Base-by-base conservation (phyloP, 2,329 filamentous ascomycete genomes). In the Fonsecaea monophora region DNA sequence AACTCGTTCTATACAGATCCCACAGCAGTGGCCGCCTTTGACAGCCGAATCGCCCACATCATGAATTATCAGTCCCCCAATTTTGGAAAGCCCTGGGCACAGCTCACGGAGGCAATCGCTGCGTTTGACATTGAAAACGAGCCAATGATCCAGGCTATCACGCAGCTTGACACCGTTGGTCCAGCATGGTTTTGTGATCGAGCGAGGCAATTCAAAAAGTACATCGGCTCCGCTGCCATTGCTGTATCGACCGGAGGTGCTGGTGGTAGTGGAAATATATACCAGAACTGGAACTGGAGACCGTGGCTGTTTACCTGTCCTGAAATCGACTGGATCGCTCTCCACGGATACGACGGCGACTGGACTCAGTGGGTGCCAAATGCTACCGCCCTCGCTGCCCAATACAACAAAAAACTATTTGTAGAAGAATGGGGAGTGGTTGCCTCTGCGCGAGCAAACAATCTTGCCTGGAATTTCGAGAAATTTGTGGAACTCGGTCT, bases 361-460 rank as follows among this genome's bases (percentile, higher is more conserved):
- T 60, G 58, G 58, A 60, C 45, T 15, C 42, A 53, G 42, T 60
- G 45, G 58, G 58, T 60, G 40, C 58, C 42, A n/a, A 60, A 60
- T 30, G 58, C 58, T 13, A 53, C 58, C 32, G 40, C 58, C 8
- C 58, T 60, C 6, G 58, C 58, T 53, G 32, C 45, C 25, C 40
- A 50, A 30, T 38, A 60, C 58, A 38, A 53, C 45, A 38, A 53
- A 32, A 60, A 60, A n/a, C 15, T 60, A 9, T 53, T 60, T 38
- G 58, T 60, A 15, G 58, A 53, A 42, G 58, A 53, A 30, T 60
- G 58, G 42, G 42, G 58, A 18, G 45, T 60, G 7, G 58, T 60
- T 21, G 58, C 58, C 8, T 50, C 58, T 35, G 58, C 42, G 4
- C 58, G 58, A 21, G 58, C 30, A 35, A 60, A 60, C 58, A 60